Evolutionary conservation across 768 basidiomycete genomes (phyloP).

Genomic region (Astraeus odoratus): DNA sequence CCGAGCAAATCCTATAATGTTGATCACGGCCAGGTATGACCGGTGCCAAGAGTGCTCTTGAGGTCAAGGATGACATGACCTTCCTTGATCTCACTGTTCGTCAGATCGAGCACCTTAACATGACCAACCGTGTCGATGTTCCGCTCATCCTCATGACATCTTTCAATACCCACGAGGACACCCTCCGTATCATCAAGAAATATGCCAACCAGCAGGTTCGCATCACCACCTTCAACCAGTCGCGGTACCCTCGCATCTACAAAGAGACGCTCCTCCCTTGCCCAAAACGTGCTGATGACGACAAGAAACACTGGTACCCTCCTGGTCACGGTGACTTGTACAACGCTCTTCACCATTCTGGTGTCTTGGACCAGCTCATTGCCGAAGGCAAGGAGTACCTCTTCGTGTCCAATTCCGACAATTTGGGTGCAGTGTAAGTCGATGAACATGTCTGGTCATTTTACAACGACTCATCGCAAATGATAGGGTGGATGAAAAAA

Average conservation of each 20-base stretch:
- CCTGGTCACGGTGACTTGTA: slow-evolving; percentile 74
- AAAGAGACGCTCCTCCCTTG: slow-evolving; percentile 62
- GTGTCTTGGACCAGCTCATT: slow-evolving; percentile 65
- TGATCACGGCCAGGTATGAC: slow-evolving; percentile 36
- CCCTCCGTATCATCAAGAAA: slow-evolving; percentile 71
- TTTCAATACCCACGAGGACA: slow-evolving; percentile 77
- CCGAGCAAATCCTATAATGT: background rate
- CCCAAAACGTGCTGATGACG: slow-evolving; percentile 47
- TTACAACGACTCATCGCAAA: slow-evolving; percentile 1
- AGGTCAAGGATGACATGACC: slow-evolving; percentile 67
- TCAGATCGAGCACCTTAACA: slow-evolving; percentile 67
- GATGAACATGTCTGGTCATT: background rate
- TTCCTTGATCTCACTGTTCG: slow-evolving; percentile 62
- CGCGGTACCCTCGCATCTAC: slow-evolving; percentile 66
- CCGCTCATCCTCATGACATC: slow-evolving; percentile 80
- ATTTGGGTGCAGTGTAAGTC: slow-evolving; percentile 57
- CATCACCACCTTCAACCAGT: slow-evolving; percentile 67
- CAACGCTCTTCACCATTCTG: slow-evolving; percentile 64
- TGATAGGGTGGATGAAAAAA: slow-evolving; percentile 58
- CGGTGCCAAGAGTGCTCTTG: slow-evolving; percentile 65
- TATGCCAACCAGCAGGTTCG: slow-evolving; percentile 74
- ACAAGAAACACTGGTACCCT: slow-evolving; percentile 72
- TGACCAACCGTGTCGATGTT: slow-evolving; percentile 54
- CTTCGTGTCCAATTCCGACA: slow-evolving; percentile 75
- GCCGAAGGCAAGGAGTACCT: slow-evolving; percentile 71